These are phyloP conservation scores for Dicorynia guianensis DNA, from an alignment of 306 rosid species.

Conservation along the genomic window DNA sequence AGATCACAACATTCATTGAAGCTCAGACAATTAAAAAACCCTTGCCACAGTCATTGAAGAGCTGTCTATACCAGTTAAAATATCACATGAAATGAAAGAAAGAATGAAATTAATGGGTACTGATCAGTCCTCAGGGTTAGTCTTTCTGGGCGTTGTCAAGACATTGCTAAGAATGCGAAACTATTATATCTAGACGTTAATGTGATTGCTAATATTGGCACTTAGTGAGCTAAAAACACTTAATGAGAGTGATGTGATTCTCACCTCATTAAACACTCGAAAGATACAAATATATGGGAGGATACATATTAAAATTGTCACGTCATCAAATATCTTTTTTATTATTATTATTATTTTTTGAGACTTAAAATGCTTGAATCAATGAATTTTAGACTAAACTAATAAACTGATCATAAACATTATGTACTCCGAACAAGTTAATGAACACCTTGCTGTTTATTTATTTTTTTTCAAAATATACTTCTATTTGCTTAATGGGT, in stretches of 20 bases:
- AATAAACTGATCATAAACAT: not conserved
- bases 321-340: too few relatives aligned
- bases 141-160: conserved; percentile 10
- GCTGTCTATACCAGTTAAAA: conserved; percentile 13
- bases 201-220: not conserved
- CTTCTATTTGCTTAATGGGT: not conserved
- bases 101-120: conserved; percentile 7
- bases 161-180: conserved; percentile 12
- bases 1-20: too few relatives aligned
- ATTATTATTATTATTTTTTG: too few relatives aligned
- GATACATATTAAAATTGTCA: not conserved
- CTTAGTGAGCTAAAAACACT: conserved; percentile 22
- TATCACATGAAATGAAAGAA: conserved; percentile 15
- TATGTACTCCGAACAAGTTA: not conserved
- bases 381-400: conserved; percentile 25
- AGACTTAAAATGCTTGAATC: too few relatives aligned
- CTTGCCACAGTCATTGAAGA: not conserved
- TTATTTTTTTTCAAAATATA: not conserved
- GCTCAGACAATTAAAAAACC: not conserved
- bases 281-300: conserved; percentile 18
- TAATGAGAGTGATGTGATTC: not conserved
- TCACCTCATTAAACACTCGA: conserved; percentile 3
- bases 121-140: not conserved
- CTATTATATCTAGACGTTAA: conserved; percentile 1
- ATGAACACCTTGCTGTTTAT: not conserved